Evolutionary conservation across 148 eudicot species (phyloP).

Genomic region (Rhododendron ferrugineum): DNA sequence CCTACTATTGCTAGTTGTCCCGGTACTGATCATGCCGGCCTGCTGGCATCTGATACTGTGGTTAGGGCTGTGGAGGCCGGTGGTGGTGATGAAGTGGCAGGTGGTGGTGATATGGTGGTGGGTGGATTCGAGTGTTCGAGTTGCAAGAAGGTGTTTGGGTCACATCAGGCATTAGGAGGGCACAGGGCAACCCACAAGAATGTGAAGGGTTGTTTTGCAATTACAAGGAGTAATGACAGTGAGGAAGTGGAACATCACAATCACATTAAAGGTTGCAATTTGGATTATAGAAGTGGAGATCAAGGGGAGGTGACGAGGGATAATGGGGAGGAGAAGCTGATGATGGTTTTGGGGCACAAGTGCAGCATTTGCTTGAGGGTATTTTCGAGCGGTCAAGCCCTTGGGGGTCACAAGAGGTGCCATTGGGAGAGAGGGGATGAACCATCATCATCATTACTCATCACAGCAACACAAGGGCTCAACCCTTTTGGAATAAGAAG

Average conservation of each 20-base stretch:
- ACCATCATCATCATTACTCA: not conserved
- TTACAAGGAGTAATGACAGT: conserved; percentile 11
- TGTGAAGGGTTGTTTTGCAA: conserved; percentile 78
- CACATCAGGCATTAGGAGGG: conserved; percentile 86
- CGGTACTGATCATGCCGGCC: not conserved
- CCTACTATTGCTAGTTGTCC: conserved; percentile 11
- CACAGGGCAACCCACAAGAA: conserved; percentile 88
- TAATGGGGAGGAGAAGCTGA: not conserved
- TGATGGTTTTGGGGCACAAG: conserved; percentile 32
- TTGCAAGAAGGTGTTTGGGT: conserved; percentile 76
- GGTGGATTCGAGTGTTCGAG: conserved; percentile 40
- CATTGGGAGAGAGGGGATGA: conserved; percentile 58
- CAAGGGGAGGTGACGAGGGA: not conserved
- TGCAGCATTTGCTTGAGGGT: conserved; percentile 61
- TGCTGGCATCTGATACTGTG: conserved; percentile 1
- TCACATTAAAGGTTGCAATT: not conserved
- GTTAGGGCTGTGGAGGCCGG: not conserved
- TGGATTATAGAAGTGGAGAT: not conserved
- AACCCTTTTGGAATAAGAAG: not conserved
- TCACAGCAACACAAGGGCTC: not conserved
- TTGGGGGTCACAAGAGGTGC: conserved; percentile 79
- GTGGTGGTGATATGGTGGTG: not conserved
- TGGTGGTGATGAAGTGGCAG: not conserved
- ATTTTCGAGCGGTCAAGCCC: conserved; percentile 75
- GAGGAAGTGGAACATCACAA: not conserved